These are phyloP conservation scores for Marasmius fiardii DNA, from an alignment of 1,284 basidiomycete genomes.

Conservation along the genomic window DNA sequence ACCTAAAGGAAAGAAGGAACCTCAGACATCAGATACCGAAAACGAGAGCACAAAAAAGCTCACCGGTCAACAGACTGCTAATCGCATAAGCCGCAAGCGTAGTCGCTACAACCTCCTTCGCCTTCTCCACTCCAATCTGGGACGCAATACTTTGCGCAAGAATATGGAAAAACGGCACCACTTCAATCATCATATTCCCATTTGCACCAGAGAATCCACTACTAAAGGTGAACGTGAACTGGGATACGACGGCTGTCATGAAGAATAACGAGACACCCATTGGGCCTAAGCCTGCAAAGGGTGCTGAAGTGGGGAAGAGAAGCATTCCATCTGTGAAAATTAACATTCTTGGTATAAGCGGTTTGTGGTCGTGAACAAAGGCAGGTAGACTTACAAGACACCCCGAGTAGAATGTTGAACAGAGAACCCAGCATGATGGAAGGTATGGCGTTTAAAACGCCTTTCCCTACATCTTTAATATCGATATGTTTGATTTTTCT, in stretches of 20 bases:
- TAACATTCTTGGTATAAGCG: no score
- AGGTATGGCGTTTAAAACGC: conserved; percentile 60
- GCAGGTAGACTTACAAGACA: conserved; percentile 65
- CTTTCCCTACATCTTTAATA: conserved; percentile 19
- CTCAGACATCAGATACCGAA: no score
- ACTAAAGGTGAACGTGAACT: conserved; percentile 84
- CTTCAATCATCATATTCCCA: conserved; percentile 99
- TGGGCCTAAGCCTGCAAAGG: conserved; percentile 78
- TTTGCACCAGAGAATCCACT: conserved; percentile 89
- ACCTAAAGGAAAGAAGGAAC: no score
- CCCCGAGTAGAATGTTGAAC: conserved; percentile 91
- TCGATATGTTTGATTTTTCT: not conserved
- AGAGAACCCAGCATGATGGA: conserved; percentile 86
- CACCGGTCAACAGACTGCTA: conserved; percentile 89
- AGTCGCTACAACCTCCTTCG: conserved; percentile 79
- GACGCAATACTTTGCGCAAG: conserved; percentile 68
- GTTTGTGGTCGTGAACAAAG: no score
- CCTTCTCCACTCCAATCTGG: conserved; percentile 71
- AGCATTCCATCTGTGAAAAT: conserved; percentile 69
- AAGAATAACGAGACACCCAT: conserved; percentile 88
- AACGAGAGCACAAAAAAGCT: conserved; percentile 31
- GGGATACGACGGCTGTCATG: conserved; percentile 55
- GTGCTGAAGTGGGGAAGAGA: conserved; percentile 12
- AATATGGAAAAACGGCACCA: conserved; percentile 43
- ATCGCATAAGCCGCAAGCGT: conserved; percentile 90